Evolutionary conservation across 169 alveolate species (phyloP).

Genomic region (Cyclospora cayetanensis): DNA sequence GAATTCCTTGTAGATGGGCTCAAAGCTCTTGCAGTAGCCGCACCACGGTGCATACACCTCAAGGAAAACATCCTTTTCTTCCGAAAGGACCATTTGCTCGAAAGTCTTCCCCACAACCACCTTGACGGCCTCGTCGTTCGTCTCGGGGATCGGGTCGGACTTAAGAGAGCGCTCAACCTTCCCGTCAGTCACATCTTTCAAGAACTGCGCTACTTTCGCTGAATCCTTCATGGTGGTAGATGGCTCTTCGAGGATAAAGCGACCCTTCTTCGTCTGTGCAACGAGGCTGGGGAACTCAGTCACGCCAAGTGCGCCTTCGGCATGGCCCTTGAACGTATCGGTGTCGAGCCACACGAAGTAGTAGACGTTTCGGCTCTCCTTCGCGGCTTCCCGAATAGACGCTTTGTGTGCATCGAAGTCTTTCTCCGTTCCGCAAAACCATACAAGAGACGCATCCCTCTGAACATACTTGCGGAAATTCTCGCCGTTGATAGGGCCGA

Average conservation of each 20-base stretch:
- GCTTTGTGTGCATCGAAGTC: slow-evolving; percentile 73
- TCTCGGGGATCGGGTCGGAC: slow-evolving; percentile 91
- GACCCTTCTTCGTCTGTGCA: slow-evolving; percentile 70
- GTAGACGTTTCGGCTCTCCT: slow-evolving; percentile 67
- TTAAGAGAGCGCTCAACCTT: slow-evolving; percentile 85
- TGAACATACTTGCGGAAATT: slow-evolving; percentile 76
- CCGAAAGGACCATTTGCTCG: slow-evolving; percentile 80
- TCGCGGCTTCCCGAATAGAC: slow-evolving; percentile 75
- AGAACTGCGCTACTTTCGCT: slow-evolving; percentile 79
- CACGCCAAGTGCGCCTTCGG: slow-evolving; percentile 76
- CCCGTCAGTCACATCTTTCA: slow-evolving; percentile 85
- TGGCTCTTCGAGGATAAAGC: slow-evolving; percentile 62
- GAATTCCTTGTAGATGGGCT: slow-evolving; percentile 84
- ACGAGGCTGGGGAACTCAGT: slow-evolving; percentile 79
- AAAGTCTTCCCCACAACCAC: slow-evolving; percentile 74
- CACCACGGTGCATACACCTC: slow-evolving; percentile 98
- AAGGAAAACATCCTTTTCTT: slow-evolving; percentile 90
- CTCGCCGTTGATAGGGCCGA: slow-evolving; percentile 80
- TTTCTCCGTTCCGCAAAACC: slow-evolving; percentile 78
- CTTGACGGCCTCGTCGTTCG: slow-evolving; percentile 86
- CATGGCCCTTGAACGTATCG: slow-evolving; percentile 76
- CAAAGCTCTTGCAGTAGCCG: slow-evolving; percentile 95
- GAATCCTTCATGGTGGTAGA: slow-evolving; percentile 68
- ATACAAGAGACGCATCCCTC: slow-evolving; percentile 60
- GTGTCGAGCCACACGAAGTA: slow-evolving; percentile 80